Evolutionary conservation across 768 basidiomycete species (phyloP), one percentile per base, ranked within the genome.

Genomic region (Lepiota brunneoincarnata): DNA sequence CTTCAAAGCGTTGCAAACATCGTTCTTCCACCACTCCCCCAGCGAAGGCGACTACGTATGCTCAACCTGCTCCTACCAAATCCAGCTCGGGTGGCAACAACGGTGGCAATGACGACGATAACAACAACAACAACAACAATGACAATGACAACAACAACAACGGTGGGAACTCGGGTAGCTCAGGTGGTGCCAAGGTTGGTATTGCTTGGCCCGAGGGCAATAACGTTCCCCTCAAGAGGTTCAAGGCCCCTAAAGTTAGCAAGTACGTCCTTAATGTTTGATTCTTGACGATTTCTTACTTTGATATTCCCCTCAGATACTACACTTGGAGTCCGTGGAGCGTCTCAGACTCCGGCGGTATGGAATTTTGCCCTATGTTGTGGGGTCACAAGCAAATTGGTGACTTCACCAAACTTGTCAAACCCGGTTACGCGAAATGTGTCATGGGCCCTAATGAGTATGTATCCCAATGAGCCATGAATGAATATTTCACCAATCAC

Each of bases 381-480:
- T 93, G 89, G 89, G 84, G 87, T 56, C 59, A 65, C 6, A 73
- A 77, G 24, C 75, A 87, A 50, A 63, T 75, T 21, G 57, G 49
- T 6, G 72, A 78, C 14, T 87, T 88, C 66, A 59, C 73, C 53
- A 64, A 64, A 2, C 54, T 70, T 39, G 78, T 85, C 26, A 69
- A 75, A 44, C 58, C 66, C 14, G 82, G 81, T 36, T 83, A 86
- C 61, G 78, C 83, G 49, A 60, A 69, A 20, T 62, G 63, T 49
- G 80, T 75, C 37, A 59, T 88, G 18, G 87, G 83, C 49, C 69
- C 78, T 64, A 97, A 96, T 63, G 93, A 93, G 93, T 92, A 55
- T 10, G 83, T 65, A 31, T 40, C 9, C 45, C 39, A 36, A 24
- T 38, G 20, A 56, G 38, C n/a, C n/a, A 10, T 12, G 21, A n/a